phyloP scores from a whole-genome alignment of 768 basidiomycete species.

The Kwoniella heveanensis region DNA sequence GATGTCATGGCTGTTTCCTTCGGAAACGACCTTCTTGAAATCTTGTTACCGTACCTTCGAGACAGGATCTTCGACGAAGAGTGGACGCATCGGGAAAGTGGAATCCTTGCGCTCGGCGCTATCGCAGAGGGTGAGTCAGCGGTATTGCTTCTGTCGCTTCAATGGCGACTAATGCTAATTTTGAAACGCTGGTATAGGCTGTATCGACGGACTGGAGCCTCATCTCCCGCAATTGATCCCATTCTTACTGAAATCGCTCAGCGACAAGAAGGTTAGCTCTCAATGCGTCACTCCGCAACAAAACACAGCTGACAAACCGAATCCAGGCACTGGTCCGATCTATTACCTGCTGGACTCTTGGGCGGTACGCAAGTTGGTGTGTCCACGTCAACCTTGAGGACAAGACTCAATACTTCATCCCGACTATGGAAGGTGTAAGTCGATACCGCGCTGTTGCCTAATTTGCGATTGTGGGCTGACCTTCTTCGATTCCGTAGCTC shows the following conservation, averaged over 20 bases:
- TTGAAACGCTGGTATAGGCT: too few relatives aligned
- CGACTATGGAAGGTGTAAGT: constrained; percentile 95
- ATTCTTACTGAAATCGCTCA: constrained; percentile 84
- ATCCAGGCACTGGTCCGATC: constrained; percentile 89
- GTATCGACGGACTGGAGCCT: constrained; percentile 91
- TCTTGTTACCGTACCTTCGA: constrained; percentile 84
- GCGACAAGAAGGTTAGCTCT: constrained; percentile 78
- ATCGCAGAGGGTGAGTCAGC: constrained; percentile 86
- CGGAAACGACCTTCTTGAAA: constrained; percentile 81
- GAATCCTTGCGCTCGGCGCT: constrained; percentile 91
- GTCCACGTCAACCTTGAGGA: constrained; percentile 74
- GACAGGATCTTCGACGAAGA: constrained; percentile 88
- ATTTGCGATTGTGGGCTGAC: background rate
- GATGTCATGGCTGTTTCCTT: constrained; percentile 96
- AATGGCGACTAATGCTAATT: constrained; percentile 9
- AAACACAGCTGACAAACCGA: background rate
- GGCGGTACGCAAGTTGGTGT: constrained; percentile 96
- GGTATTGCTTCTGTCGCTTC: background rate
- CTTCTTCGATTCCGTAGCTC: constrained; percentile 63
- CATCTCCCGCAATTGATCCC: constrained; percentile 92
- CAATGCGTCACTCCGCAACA: background rate
- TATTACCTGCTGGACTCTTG: constrained; percentile 99
- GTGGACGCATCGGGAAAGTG: constrained; percentile 93
- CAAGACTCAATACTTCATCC: constrained; percentile 86
- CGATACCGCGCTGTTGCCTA: background rate